Evolutionary conservation across 2,329 filamentous ascomycete genomes (phyloP).

Genomic region (Aspergillus versicolor): DNA sequence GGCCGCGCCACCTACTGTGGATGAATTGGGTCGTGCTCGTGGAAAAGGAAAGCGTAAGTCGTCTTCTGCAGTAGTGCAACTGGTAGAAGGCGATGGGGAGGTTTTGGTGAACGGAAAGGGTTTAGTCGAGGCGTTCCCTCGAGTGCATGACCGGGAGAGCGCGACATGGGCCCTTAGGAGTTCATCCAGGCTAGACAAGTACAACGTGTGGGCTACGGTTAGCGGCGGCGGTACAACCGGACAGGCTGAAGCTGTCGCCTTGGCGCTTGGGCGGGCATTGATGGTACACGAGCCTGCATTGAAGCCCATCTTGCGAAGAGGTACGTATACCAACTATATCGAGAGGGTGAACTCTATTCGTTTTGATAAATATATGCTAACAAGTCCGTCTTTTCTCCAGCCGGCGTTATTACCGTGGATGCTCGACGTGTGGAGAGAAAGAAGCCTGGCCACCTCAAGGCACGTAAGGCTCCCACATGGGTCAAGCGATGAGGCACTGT

Average conservation of each 20-base stretch:
- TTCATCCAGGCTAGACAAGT: constrained; percentile 85
- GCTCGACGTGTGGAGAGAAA: constrained; percentile 93
- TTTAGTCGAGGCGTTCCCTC: constrained; percentile 77
- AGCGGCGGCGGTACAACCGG: constrained; percentile 88
- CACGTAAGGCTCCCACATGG: constrained; percentile 97
- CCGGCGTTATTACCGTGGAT: constrained; percentile 89
- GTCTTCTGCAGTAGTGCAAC: constrained; percentile 77
- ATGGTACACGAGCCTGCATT: constrained; percentile 87
- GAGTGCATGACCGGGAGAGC: constrained; percentile 91
- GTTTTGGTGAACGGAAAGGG: constrained; percentile 85
- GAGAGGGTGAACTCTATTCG: background rate
- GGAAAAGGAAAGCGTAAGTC: constrained; percentile 86
- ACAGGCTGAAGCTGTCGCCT: constrained; percentile 89
- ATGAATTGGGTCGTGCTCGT: constrained; percentile 73
- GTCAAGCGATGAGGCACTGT: constrained; percentile 68
- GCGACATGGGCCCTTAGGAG: constrained; percentile 86
- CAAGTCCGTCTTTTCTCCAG: constrained; percentile 50
- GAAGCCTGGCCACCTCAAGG: constrained; percentile 94
- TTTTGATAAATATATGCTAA: background rate
- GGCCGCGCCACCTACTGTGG: constrained; percentile 63
- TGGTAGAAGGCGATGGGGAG: constrained; percentile 92
- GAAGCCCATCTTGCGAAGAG: constrained; percentile 82
- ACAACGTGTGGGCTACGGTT: constrained; percentile 89
- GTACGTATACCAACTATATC: constrained; percentile 56
- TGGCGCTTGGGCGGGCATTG: constrained; percentile 85